These are phyloP conservation scores for Globisporangium splendens DNA, from an alignment of 352 stramenopile genomes.

Conservation along the genomic window DNA sequence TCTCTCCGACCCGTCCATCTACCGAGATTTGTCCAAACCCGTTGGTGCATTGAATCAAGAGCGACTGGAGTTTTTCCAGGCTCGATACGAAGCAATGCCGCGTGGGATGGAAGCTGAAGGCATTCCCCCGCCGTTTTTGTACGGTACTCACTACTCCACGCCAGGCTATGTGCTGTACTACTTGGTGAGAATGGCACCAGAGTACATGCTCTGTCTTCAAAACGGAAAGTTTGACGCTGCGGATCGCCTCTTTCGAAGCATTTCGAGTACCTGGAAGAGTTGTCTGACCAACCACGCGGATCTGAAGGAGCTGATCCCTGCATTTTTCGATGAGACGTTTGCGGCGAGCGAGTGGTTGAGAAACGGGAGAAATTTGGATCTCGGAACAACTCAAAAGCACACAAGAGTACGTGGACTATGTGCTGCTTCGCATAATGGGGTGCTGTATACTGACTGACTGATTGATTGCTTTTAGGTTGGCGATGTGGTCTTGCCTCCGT, in stretches of 20 bases:
- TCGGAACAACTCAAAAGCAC: slow-evolving; percentile 89
- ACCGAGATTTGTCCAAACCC: slow-evolving; percentile 94
- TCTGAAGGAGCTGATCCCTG: slow-evolving; percentile 98
- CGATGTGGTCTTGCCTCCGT: slow-evolving; percentile 94
- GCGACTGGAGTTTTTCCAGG: slow-evolving; percentile 84
- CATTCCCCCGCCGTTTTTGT: slow-evolving; percentile 94
- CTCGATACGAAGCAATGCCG: slow-evolving; percentile 89
- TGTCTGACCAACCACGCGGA: slow-evolving; percentile 88
- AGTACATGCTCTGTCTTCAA: slow-evolving; percentile 96
- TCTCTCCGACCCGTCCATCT: slow-evolving; percentile 78
- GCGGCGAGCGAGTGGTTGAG: slow-evolving; percentile 88
- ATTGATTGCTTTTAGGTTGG: slow-evolving; percentile 82
- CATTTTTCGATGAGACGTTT: slow-evolving; percentile 94
- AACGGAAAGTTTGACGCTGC: slow-evolving; percentile 97
- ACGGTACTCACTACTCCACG: slow-evolving; percentile 93
- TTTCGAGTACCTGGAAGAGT: slow-evolving; percentile 91
- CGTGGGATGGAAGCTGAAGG: slow-evolving; percentile 70
- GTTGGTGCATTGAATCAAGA: slow-evolving; percentile 92
- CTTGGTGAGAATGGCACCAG: slow-evolving; percentile 94
- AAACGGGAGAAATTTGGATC: slow-evolving; percentile 95
- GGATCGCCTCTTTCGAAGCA: slow-evolving; percentile 96
- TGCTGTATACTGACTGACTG: background rate
- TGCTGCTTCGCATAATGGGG: background rate
- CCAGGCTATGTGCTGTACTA: slow-evolving; percentile 98
- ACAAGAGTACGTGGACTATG: slow-evolving; percentile 29